These are phyloP conservation scores for Ogataea minuta DNA, from an alignment of 805 yeast genomes.

Conservation along the genomic window DNA sequence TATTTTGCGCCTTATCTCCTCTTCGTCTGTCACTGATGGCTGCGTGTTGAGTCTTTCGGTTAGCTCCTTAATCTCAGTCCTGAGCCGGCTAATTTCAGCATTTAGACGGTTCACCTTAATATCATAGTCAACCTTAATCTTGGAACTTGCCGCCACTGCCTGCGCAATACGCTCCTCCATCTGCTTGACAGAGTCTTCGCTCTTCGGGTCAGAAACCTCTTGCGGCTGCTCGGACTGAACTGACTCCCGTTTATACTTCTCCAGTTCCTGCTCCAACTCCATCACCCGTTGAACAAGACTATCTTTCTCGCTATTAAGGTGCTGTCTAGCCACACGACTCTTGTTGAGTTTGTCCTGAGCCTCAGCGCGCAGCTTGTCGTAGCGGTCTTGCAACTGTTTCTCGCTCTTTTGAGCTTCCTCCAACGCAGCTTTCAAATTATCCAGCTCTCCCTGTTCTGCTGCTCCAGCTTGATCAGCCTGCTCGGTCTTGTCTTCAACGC, in stretches of 20 bases:
- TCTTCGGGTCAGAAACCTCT: too few relatives aligned
- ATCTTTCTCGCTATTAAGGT: constrained; percentile 19
- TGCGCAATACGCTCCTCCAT: constrained; percentile 9
- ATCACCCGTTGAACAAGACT: constrained; percentile 13
- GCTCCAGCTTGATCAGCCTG: constrained; percentile 19
- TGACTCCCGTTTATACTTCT: neutral
- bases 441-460: constrained; percentile 22
- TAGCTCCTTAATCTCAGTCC: constrained; percentile 18
- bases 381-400: constrained; percentile 21
- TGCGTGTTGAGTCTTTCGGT: constrained; percentile 20
- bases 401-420: constrained; percentile 17
- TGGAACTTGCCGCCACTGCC: constrained; percentile 15
- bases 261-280: constrained; percentile 17
- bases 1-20: constrained; percentile 24
- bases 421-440: constrained; percentile 19
- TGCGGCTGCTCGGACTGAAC: neutral
- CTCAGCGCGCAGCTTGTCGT: constrained; percentile 32
- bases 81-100: constrained; percentile 18
- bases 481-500: constrained; percentile 42
- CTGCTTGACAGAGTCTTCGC: constrained; percentile 3
- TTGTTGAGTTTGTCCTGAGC: constrained; percentile 33
- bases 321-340: constrained; percentile 25
- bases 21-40: constrained; percentile 19
- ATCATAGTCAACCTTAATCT: constrained; percentile 18
- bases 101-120: constrained; percentile 15